Conservation (phyloP, 208 protist genomes). For the Trypanosoma vivax region DNA sequence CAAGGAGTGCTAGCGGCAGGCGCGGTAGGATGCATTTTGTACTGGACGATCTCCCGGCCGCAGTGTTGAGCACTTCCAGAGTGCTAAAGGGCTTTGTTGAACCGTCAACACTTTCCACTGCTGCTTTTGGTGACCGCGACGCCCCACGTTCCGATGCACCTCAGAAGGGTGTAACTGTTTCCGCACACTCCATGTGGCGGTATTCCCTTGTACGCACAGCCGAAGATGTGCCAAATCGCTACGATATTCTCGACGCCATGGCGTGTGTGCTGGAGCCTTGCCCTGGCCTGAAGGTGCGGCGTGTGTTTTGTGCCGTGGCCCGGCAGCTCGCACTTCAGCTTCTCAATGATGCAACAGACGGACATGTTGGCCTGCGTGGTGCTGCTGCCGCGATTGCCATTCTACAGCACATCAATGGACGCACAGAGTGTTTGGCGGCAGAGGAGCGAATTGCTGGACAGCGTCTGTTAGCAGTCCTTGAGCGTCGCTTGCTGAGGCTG, state of each 20-base stretch:
- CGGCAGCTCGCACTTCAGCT: conserved; percentile 14
- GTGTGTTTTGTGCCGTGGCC: conserved; percentile 14
- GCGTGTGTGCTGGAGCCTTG: conserved; percentile 10
- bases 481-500: background rate
- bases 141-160: no score
- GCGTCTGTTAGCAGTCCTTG: background rate
- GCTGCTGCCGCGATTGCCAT: conserved; percentile 11
- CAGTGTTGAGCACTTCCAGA: background rate
- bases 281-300: conserved; percentile 2
- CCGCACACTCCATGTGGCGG: conserved; percentile 11
- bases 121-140: no score
- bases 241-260: conserved; percentile 20
- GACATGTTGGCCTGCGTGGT: conserved; percentile 8
- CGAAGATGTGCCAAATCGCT: conserved; percentile 16
- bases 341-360: conserved; percentile 3
- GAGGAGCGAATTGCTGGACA: conserved; percentile 11
- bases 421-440: background rate
- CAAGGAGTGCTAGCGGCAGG: no score
- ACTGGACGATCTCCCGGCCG: background rate
- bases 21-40: background rate
- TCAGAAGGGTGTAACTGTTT: no score
- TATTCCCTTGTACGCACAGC: conserved; percentile 10
- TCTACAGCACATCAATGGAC: conserved; percentile 15
- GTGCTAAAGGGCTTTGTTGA: conserved; percentile 4
- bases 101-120: background rate